Base-by-base conservation (phyloP, 225 moss, liverwort and hornwort genomes). In the Sphagnum tenellum region DNA sequence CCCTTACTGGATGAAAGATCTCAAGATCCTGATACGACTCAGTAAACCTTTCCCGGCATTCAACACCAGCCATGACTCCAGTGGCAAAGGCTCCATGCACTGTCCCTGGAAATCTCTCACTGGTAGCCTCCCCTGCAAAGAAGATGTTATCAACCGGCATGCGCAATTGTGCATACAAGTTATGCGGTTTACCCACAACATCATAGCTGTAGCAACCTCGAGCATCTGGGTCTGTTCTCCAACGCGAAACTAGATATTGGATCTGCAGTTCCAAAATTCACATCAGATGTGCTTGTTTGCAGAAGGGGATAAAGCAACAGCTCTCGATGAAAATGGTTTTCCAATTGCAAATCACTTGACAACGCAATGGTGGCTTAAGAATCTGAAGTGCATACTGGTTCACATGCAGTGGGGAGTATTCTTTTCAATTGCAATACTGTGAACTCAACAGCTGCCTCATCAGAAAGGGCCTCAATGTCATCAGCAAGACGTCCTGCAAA, bases 1-100 rank as follows among this genome's bases (percentile, higher is more conserved):
- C 93, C 93, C 93, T 93, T 12, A 93, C 98, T 64, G 98, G 98
- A 70, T 93, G 98, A 73, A 98, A 90, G 72, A 93, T 84, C 77
- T 98, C 76, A 60, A 98, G 69, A 66, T 93, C 90, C 65, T 81
- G 85, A 61, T 84, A 85, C 66, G 80, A 80, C 61, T 90, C 90
- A 6, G 87, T 76, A 71, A 98, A 91, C 57, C 87, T 83, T 76
- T 80, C 82, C 44, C 80, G 75, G 61, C 90, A 90, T 64, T 98
- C 98, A 60, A 82, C 89, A 63, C 89, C 98, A 54, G 98, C 98
- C 90, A 87, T 93, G 7, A 93, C 74, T 59, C 98, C 98, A 3
- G 93, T 98, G 2, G 76, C 76, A 58, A 93, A 98, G 45, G 98
- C 98, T 57, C 98, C 98, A 57, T 98, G 98, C 12, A 98, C 98